Conservation (phyloP, 345 rosid species). For the Mangifera indica region DNA sequence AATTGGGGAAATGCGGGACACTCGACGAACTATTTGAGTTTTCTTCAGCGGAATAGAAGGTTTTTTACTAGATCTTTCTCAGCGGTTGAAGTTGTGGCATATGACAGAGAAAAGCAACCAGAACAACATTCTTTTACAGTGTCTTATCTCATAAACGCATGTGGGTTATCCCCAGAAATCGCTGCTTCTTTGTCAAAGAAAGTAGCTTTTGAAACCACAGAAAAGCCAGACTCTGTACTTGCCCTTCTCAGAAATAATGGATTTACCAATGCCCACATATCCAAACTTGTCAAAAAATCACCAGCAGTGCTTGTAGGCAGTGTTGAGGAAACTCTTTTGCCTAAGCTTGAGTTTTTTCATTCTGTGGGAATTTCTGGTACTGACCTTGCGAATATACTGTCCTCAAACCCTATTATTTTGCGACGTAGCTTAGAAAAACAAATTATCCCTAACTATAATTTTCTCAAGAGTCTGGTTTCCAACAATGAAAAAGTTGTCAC, state of each 20-base stretch:
- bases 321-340: conserved; percentile 35
- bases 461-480: conserved; percentile 34
- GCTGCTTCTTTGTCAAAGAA: too few relatives aligned
- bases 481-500: conserved; percentile 34
- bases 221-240: conserved; percentile 36
- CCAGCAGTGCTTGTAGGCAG: conserved; percentile 34
- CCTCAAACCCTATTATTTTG: neutral
- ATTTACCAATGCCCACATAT: conserved; percentile 36
- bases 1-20: too few relatives aligned
- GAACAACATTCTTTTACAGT: conserved; percentile 31
- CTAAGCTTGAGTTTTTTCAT: conserved; percentile 39
- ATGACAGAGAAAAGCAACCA: neutral
- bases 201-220: too few relatives aligned
- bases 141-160: conserved; percentile 37
- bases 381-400: conserved; percentile 30
- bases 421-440: conserved; percentile 32
- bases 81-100: too few relatives aligned
- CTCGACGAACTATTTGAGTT: too few relatives aligned
- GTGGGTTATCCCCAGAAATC: conserved; percentile 42
- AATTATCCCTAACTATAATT: conserved; percentile 39
- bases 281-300: conserved; percentile 33
- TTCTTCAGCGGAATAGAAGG: too few relatives aligned
- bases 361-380: conserved; percentile 36
- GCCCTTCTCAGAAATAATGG: conserved; percentile 34
- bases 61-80: too few relatives aligned